phyloP scores from a whole-genome alignment of 2,329 filamentous ascomycete genomes.

The Escovopsis sp. region DNA sequence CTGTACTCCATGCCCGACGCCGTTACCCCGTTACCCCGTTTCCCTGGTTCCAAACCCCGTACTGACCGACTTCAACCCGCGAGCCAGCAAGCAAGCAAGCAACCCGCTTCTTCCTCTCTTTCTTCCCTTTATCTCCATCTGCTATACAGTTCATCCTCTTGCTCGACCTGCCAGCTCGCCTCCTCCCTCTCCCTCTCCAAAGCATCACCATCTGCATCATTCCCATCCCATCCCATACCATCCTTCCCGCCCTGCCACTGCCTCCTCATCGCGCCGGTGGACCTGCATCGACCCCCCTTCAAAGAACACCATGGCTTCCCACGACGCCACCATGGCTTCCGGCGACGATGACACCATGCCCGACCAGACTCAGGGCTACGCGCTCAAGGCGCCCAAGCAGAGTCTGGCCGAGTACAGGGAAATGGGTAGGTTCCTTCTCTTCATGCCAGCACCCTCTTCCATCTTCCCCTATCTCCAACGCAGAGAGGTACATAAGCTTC shows the following conservation, averaged over 20 bases:
- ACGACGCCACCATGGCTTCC: conserved; percentile 42
- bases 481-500: too few species aligned
- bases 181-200: neutral
- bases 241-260: conserved; percentile 2
- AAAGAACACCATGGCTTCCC: conserved; percentile 1
- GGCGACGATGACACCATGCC: conserved; percentile 69
- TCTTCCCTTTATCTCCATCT: neutral
- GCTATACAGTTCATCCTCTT: neutral
- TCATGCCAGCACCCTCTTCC: neutral
- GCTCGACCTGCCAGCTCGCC: too few species aligned
- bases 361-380: conserved; percentile 88
- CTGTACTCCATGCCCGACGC: neutral
- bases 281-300: neutral
- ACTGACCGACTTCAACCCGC: conserved; percentile 4
- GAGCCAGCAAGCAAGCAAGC: neutral
- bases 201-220: too few species aligned
- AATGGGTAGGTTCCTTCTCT: conserved; percentile 54
- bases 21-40: too few species aligned
- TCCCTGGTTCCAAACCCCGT: too few species aligned
- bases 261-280: neutral
- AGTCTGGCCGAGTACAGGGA: conserved; percentile 87
- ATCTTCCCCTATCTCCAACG: too few species aligned
- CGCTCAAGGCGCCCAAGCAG: conserved; percentile 93
- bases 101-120: neutral
- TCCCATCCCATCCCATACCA: conserved; percentile 2